phyloP scores from a whole-genome alignment of 257 asterid genomes.

The Capsicum chinense region DNA sequence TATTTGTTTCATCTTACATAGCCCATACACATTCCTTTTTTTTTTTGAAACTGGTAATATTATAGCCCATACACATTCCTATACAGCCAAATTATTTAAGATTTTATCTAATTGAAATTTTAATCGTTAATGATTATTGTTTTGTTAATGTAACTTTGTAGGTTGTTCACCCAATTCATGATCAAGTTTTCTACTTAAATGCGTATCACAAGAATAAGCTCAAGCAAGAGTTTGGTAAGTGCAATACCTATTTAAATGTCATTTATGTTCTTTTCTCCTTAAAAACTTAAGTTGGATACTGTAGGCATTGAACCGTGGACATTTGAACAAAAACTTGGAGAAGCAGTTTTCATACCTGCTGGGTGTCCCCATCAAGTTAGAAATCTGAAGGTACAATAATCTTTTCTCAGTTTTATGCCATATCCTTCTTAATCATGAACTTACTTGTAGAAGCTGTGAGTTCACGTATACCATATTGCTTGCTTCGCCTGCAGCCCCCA shows the following conservation, averaged over 20 bases:
- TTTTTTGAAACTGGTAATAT: too few relatives aligned
- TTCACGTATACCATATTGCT: conserved; percentile 19
- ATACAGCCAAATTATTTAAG: conserved; percentile 7
- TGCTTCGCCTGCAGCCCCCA: not conserved
- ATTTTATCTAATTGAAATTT: not conserved
- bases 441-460: conserved; percentile 17
- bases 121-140: not conserved
- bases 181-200: conserved; percentile 65
- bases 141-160: conserved; percentile 33
- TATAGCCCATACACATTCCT: not conserved
- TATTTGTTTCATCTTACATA: not conserved
- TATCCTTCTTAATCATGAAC: not conserved
- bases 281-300: conserved; percentile 24
- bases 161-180: conserved; percentile 87
- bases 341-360: conserved; percentile 85
- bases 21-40: not conserved
- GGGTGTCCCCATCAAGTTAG: conserved; percentile 96
- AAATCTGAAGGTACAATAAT: conserved; percentile 59
- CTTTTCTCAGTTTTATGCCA: conserved; percentile 3
- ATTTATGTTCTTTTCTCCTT: conserved; percentile 1
- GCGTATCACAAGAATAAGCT: conserved; percentile 54
- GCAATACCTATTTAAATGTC: conserved; percentile 7
- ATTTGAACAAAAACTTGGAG: conserved; percentile 82
- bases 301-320: conserved; percentile 91
- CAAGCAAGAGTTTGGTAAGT: conserved; percentile 70